Base-by-base conservation (phyloP, 2,329 filamentous ascomycete genomes). In the Aspergillus costaricaensis region DNA sequence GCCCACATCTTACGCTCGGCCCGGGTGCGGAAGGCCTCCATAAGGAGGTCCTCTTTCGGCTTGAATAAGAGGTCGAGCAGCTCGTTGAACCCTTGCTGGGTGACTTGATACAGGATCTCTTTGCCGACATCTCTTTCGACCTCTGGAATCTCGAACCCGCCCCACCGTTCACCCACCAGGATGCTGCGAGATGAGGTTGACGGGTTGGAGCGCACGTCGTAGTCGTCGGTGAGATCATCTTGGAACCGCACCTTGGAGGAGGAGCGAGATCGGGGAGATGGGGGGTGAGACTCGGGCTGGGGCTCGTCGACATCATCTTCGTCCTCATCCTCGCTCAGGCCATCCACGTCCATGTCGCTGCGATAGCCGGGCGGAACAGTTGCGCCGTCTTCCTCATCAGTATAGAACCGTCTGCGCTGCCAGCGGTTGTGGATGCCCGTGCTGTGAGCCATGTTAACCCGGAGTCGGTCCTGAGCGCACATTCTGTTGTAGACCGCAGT, bases 81-180 rank as follows among this genome's bases (percentile, higher is more conserved):
- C 76, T 98, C 92, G 70, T 98, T 97, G 78, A 96, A 91, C 0
- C 92, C 90, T 75, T 96, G 90, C 74, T 97, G 92, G 0, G 91
- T 92, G 32, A 96, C 88, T 73, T 96, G 91, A 70, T 96, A 97
- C 1, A 98, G 80, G 4, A 97, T 90, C 72, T 98, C 92, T 67
- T 90, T 91, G 39, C 91, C 92, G 5, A 91, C 88, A 73, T 96
- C 92, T 61, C 85, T 85, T 74, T 96, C 92, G 0, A 89, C 88
- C 65, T 91, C 87, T 0, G 91, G 90, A 15, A 96, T 88, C 55
- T 92, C 90, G 74, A 91, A 88, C 17, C 89, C 89, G 52, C 88
- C 89, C 88, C 88, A 92, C 59, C 89, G 83, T 73, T 93, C 89
- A 12, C 81, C 80, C 36, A 83, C 68, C 6, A 89, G 86, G 8